These are phyloP conservation scores for Trichocladium antarcticum DNA, from an alignment of 495 filamentous ascomycete genomes.

Conservation along the genomic window DNA sequence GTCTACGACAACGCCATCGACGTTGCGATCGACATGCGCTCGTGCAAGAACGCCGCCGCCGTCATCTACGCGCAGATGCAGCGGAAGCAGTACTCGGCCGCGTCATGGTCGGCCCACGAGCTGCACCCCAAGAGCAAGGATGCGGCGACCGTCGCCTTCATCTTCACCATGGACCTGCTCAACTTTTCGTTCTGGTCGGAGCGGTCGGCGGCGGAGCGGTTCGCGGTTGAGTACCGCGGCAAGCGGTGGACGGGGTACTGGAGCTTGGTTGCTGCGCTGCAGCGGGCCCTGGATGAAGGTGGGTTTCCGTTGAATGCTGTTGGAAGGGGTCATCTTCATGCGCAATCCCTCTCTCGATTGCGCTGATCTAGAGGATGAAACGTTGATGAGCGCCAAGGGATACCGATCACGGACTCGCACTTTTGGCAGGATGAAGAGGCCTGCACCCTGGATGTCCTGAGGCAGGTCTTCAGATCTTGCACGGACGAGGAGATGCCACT, in stretches of 20 bases:
- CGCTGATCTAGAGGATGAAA: neutral
- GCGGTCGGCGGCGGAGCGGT: constrained; percentile 49
- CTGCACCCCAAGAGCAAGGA: constrained; percentile 78
- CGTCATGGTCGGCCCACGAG: constrained; percentile 77
- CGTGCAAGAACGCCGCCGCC: constrained; percentile 69
- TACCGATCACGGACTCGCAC: constrained; percentile 78
- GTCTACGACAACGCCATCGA: constrained; percentile 91
- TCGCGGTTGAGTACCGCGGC: constrained; percentile 68
- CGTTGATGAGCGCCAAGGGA: constrained; percentile 36
- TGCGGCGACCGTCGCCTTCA: constrained; percentile 70
- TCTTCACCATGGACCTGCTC: constrained; percentile 91
- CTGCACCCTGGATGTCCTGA: constrained; percentile 63
- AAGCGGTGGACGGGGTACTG: constrained; percentile 88
- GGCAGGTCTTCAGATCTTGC: constrained; percentile 72
- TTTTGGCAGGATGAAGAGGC: constrained; percentile 75
- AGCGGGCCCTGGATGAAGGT: constrained; percentile 85
- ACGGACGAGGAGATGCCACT: constrained; percentile 83
- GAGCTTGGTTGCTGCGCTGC: constrained; percentile 79
- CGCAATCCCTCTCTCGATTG: no score
- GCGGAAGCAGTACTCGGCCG: constrained; percentile 68
- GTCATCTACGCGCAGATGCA: constrained; percentile 72
- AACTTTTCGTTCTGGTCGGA: constrained; percentile 97
- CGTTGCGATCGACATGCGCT: constrained; percentile 67
- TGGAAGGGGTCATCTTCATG: no score
- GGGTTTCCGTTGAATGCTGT: no score